Evolutionary conservation across 495 filamentous ascomycete species (phyloP), one percentile per base, ranked within the genome.

Genomic region (Aspergillus ostianus): DNA sequence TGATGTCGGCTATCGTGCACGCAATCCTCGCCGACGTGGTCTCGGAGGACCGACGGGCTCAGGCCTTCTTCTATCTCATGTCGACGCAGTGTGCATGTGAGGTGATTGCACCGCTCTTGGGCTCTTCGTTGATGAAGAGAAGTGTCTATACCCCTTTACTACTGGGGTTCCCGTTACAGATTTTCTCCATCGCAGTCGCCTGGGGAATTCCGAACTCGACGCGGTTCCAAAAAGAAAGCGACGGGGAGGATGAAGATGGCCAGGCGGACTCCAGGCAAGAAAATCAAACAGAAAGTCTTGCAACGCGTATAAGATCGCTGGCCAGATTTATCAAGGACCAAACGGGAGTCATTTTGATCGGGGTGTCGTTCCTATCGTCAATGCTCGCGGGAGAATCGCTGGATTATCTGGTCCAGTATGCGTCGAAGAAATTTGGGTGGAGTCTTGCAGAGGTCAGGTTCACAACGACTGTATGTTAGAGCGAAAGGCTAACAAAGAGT

Each of bases 391-490:
- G 21, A 21, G 51, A 53, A n/a, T 41, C 51, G 30, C 29, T 53
- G 19, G 51, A 53, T 36, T 44, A 41, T 20, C 29, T 53, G 17
- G 51, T 53, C 4, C 51, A 53, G 51, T 53, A 53, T 21, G 51
- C 41, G 5, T 53, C 51, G n/a, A 53, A 53, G 26, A 30, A 20
- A 53, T 53, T 53, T 2, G 26, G 13, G 2, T 53, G 51, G 51
- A 53, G 9, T 21, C 30, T 53, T 18, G 51, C 51, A 6, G 20
- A 53, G 51, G 51, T 44, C 32, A 21, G 51, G 41, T 4, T n/a
- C 23, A 1, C 13, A 2, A 4, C 5, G 6, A 6, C 12, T 19
- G 18, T 8, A 13, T 18, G 5, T 4, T 17, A 15, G 17, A 52
- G 27, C 27, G 6, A 44, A 10, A 21, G 23, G 18, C 13, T 18